These are phyloP conservation scores for Oryza glumipatula DNA, from an alignment of 176 grass and related monocot species.

Conservation along the genomic window DNA sequence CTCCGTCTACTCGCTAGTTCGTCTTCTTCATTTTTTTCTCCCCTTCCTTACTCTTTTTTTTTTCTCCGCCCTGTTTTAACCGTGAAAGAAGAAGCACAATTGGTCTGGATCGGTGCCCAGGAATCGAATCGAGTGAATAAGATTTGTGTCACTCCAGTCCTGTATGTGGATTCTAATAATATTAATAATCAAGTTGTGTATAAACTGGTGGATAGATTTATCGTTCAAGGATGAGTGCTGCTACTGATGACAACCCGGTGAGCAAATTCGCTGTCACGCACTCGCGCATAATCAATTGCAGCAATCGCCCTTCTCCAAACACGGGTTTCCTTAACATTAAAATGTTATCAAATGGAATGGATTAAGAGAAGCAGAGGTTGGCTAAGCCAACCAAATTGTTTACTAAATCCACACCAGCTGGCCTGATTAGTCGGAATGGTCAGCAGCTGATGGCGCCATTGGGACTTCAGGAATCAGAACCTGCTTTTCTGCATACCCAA, in stretches of 20 bases:
- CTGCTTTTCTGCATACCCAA: neutral
- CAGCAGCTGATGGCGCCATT: slow-evolving; percentile 21
- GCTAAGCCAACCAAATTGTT: neutral
- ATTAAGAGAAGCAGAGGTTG: neutral
- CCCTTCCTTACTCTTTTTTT: neutral
- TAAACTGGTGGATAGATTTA: slow-evolving; percentile 30
- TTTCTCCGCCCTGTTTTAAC: neutral
- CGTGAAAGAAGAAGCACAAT: neutral
- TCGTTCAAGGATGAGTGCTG: neutral
- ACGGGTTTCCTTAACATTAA: neutral
- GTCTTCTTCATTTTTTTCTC: neutral
- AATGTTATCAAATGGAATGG: neutral
- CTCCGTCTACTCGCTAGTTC: neutral
- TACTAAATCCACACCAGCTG: neutral
- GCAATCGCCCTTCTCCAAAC: neutral
- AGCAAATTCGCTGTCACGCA: neutral
- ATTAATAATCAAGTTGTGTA: neutral
- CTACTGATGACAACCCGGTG: neutral
- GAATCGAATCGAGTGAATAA: neutral
- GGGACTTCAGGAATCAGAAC: neutral
- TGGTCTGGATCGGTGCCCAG: neutral
- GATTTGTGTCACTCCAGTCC: neutral
- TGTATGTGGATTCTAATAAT: slow-evolving; percentile 31
- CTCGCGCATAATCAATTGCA: neutral
- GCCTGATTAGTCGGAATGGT: slow-evolving; percentile 9